Percentiles rank a stretch among this genome's conserved stretches.
phyloP scores from a whole-genome alignment of 2,329 filamentous ascomycete species.

The Diplodia sapinea region DNA sequence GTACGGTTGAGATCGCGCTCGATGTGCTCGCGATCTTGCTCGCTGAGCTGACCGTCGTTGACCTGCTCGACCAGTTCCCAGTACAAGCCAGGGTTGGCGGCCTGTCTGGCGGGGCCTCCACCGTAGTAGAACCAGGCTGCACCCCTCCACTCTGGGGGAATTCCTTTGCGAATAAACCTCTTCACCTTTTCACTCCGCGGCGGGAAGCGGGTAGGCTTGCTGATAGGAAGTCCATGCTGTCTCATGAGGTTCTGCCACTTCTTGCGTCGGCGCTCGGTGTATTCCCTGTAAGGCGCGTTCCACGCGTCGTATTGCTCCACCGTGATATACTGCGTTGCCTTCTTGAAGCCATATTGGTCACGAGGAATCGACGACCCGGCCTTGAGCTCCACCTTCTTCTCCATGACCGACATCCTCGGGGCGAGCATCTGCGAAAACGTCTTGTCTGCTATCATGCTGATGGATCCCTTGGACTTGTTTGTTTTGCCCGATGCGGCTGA shows the following conservation, averaged over 20 bases:
- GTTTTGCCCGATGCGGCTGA: constrained; percentile 1
- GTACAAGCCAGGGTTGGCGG: constrained; percentile 79
- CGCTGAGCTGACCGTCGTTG: constrained; percentile 65
- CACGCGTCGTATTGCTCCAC: constrained; percentile 80
- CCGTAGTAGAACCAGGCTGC: constrained; percentile 97
- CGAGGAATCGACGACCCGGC: constrained; percentile 53
- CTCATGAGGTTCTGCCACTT: constrained; percentile 84
- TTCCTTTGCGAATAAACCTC: constrained; percentile 88
- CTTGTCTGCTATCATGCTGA: constrained; percentile 14
- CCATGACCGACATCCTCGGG: not conserved
- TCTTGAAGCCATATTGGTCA: constrained; percentile 92
- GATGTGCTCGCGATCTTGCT: constrained; percentile 84
- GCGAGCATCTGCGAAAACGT: constrained; percentile 27
- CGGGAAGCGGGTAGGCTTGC: constrained; percentile 76
- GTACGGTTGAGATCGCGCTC: constrained; percentile 92
- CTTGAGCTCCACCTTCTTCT: constrained; percentile 1
- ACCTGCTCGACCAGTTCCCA: constrained; percentile 70
- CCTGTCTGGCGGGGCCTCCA: constrained; percentile 79
- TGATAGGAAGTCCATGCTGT: constrained; percentile 76
- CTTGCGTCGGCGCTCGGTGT: constrained; percentile 73
- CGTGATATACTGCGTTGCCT: constrained; percentile 79
- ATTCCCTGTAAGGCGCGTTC: constrained; percentile 75
- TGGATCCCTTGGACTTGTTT: constrained; percentile 12
- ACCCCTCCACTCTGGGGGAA: constrained; percentile 92
- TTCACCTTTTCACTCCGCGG: constrained; percentile 82